phyloP scores from a whole-genome alignment of 352 stramenopile species.

The Globisporangium spinosum region DNA sequence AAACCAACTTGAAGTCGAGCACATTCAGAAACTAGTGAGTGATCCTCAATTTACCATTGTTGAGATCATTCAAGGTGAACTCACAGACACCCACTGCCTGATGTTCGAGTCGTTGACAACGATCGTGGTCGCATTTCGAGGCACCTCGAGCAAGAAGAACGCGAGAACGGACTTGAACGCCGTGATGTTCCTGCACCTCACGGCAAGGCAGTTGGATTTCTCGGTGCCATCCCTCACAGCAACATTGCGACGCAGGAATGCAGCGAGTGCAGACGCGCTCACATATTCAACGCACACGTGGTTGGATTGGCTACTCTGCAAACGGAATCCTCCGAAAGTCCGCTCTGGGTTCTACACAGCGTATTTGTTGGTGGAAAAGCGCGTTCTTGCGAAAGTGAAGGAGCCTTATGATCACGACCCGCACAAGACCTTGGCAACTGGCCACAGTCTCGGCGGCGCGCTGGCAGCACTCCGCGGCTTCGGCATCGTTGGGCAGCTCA shows the following conservation, averaged over 20 bases:
- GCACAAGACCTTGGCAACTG: slow-evolving; percentile 30
- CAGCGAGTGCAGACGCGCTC: not conserved
- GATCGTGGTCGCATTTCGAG: slow-evolving; percentile 39
- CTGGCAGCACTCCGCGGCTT: slow-evolving; percentile 41
- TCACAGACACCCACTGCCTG: slow-evolving; percentile 41
- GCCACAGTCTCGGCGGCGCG: slow-evolving; percentile 41
- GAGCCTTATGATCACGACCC: slow-evolving; percentile 21
- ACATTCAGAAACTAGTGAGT: slow-evolving; percentile 28
- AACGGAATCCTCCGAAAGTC: slow-evolving; percentile 33
- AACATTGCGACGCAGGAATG: not conserved
- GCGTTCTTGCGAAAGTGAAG: slow-evolving; percentile 25
- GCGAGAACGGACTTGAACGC: slow-evolving; percentile 37
- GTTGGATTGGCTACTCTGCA: slow-evolving; percentile 28
- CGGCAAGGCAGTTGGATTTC: slow-evolving; percentile 27
- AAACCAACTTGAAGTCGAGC: slow-evolving; percentile 12
- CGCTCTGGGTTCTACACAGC: slow-evolving; percentile 42
- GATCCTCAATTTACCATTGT: slow-evolving; percentile 26
- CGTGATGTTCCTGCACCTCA: slow-evolving; percentile 27
- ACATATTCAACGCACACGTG: slow-evolving; percentile 17
- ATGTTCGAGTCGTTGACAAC: slow-evolving; percentile 26
- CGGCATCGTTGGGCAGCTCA: slow-evolving; percentile 29
- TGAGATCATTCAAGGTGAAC: slow-evolving; percentile 31
- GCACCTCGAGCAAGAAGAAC: slow-evolving; percentile 42
- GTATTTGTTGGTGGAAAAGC: slow-evolving; percentile 30
- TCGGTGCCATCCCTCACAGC: slow-evolving; percentile 7